These are phyloP conservation scores for Pythium aristosporum DNA, from an alignment of 352 stramenopile genomes.

Conservation along the genomic window DNA sequence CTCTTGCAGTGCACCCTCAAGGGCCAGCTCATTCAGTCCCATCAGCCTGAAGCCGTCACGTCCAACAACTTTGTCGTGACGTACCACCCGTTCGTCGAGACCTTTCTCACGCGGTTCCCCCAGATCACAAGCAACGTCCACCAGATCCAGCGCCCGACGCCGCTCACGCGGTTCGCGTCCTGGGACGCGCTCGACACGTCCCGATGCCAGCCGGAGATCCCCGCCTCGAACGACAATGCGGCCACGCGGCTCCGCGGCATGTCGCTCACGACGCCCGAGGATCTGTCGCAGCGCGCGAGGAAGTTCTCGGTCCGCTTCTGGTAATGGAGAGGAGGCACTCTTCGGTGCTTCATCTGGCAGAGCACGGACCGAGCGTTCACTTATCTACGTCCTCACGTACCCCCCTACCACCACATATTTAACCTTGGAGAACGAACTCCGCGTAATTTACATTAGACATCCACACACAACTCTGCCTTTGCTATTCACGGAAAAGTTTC, in stretches of 20 bases:
- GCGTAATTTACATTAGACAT: constrained; percentile 5
- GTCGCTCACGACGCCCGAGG: constrained; percentile 52
- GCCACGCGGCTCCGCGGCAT: constrained; percentile 56
- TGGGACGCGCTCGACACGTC: constrained; percentile 24
- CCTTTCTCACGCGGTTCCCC: constrained; percentile 60
- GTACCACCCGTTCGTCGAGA: constrained; percentile 62
- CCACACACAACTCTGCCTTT: background rate
- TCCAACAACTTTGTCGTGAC: constrained; percentile 65
- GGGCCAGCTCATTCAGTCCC: constrained; percentile 49
- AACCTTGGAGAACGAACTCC: constrained; percentile 11
- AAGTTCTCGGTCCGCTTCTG: constrained; percentile 78
- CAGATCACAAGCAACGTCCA: constrained; percentile 37
- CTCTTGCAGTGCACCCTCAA: constrained; percentile 76
- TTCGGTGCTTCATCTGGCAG: background rate
- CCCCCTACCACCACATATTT: constrained; percentile 5
- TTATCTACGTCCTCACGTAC: background rate
- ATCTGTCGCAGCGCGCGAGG: constrained; percentile 52
- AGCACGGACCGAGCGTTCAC: background rate
- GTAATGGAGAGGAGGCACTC: constrained; percentile 13
- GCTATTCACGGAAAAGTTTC: too few relatives aligned
- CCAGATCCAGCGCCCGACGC: constrained; percentile 10
- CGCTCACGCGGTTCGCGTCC: constrained; percentile 16
- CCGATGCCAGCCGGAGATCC: constrained; percentile 6
- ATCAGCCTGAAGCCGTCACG: constrained; percentile 39
- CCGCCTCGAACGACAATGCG: constrained; percentile 13